Base-by-base conservation (phyloP, 2,329 filamentous ascomycete genomes). In the Ambrosiella beaveri region DNA sequence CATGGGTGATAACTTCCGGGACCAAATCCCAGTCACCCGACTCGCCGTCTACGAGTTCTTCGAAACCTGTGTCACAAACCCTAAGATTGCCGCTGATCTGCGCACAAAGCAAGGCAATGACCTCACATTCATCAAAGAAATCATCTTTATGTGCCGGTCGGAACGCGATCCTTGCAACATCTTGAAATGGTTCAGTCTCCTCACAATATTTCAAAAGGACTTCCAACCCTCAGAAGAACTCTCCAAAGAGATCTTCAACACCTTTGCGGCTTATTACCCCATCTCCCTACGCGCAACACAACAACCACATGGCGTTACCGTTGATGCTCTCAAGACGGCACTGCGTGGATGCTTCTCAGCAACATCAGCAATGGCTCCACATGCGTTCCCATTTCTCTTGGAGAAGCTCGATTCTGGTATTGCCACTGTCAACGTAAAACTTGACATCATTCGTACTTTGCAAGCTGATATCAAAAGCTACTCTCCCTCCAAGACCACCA, bases 211-310 rank as follows among this genome's bases (percentile, higher is more conserved):
- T 37, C 65, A 79, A 7, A 65, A 69, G 1, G 68, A 71, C 12
- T 79, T 75, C 56, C 68, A 69, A 0, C 69, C 73, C 0, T 72
- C 75, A 0, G 61, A 71, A 3, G 73, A 75, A 7, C 68, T 78
- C 1, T 68, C 73, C 7, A 72, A 73, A 38, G 73, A 75, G 58
- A 70, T 78, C 1, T 81, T 80, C 65, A 73, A 73, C 57, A 68
- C 73, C 0, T 80, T 79, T 66, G 80, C 79, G 12, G 75, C 75
- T 37, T 82, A 81, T 65, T 82, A 80, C 61, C 79, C 79, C 13
- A 81, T 82, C 58, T 79, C 77, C 0, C 67, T 82, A 49, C 71
- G 77, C 36, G 72, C 72, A 57, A 74, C 77, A 0, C 72, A 75
- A 27, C 74, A 74, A 4, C 69, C 72, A 0, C 70, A 71, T 39